Base-by-base conservation (phyloP, 2,329 filamentous ascomycete species). In the Nakataea oryzae region DNA sequence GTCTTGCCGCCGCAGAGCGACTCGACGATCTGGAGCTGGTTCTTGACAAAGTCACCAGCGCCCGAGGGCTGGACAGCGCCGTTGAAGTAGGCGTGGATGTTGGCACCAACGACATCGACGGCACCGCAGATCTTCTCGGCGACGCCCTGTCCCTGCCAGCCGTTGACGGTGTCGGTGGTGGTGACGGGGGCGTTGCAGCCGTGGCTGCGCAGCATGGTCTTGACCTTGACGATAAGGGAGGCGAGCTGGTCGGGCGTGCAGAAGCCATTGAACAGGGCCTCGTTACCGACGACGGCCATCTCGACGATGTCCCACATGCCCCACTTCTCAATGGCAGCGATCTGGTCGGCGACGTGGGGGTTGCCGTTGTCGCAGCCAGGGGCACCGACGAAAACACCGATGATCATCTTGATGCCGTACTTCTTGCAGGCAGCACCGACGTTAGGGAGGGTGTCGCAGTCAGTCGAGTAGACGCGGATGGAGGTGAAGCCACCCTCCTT, bases 31-130 rank as follows among this genome's bases (percentile, higher is more conserved):
- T 85, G 78, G 66, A 96, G 84, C 82, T 96, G 92, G 69, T 80
- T 72, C 67, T 81, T 77, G 69, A 93, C 89, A 74, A 97, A 97
- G 61, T 78, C 73, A 72, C 93, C 93, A 62, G 93, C 92, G 60
- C 82, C 71, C 4, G 76, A 70, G 64, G 92, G 83, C 28, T 76
- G 71, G 66, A 87, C 82, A 63, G 82, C 78, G 57, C 85, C 73
- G 81, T 96, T 96, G 88, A 97, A 97, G 88, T 89, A 97, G 68
- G 93, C 87, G 80, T 97, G 93, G 70, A 96, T 86, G 83, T 97
- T 96, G 76, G 86, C 86, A 75, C 88, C 90, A 50, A 91, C 83
- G 65, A 96, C 79, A 72, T 96, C 92, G 63, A 97, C 81, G 69
- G 81, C 83, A 47, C 71, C 69, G 83, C 93, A 97, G 65, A 97